Evolutionary conservation across 2,329 filamentous ascomycete species (phyloP).

Genomic region (Pseudovirgaria hyperparasitica): DNA sequence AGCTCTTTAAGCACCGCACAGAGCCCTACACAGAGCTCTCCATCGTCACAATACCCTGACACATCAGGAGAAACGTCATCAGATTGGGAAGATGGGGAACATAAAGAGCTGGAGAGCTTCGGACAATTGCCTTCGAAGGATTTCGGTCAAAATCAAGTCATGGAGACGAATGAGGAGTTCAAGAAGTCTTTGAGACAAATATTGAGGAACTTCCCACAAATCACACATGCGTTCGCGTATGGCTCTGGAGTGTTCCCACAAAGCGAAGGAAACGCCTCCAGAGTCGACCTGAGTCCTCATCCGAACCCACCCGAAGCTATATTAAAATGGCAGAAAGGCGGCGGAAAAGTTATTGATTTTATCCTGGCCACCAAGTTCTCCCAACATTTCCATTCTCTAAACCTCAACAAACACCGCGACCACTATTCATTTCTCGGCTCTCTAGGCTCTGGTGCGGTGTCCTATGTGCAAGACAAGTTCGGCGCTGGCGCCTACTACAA

Average conservation of each 20-base stretch:
- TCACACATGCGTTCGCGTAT: conserved; percentile 94
- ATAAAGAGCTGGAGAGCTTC: conserved; percentile 60
- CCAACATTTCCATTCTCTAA: conserved; percentile 94
- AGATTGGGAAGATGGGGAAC: conserved; percentile 65
- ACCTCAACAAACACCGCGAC: conserved; percentile 73
- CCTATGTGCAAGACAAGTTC: conserved; percentile 71
- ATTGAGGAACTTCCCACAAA: conserved; percentile 86
- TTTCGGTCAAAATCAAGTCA: conserved; percentile 93
- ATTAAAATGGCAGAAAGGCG: conserved; percentile 70
- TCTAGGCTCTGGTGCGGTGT: conserved; percentile 74
- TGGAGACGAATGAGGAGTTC: conserved; percentile 84
- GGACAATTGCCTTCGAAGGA: conserved; percentile 62
- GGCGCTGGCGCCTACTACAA: conserved; percentile 98
- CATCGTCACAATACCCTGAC: conserved; percentile 11
- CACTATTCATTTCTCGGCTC: conserved; percentile 84
- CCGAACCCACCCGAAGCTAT: conserved; percentile 72
- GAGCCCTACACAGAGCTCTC: conserved; percentile 5
- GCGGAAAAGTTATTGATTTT: conserved; percentile 96
- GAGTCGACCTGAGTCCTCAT: conserved; percentile 54
- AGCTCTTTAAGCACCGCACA: too few relatives aligned
- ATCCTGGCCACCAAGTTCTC: conserved; percentile 92
- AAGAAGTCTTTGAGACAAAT: conserved; percentile 81
- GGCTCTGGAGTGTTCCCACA: conserved; percentile 95
- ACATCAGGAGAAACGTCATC: conserved; percentile 10
- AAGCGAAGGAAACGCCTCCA: conserved; percentile 34